Conservation (phyloP, 1,284 basidiomycete species). For the Omphalotus olearius region DNA sequence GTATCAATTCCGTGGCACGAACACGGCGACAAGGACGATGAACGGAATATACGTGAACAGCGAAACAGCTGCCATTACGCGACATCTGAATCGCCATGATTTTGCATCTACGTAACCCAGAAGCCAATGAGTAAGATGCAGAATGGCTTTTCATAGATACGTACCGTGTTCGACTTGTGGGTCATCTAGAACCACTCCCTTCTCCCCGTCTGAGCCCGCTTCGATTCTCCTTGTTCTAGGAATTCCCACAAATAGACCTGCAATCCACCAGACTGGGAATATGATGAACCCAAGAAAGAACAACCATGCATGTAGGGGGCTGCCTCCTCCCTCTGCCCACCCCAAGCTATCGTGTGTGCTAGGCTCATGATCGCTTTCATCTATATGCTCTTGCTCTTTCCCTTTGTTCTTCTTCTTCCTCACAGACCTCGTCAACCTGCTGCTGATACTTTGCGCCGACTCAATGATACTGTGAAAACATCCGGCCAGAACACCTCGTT, state of each 20-base stretch:
- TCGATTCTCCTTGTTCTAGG: conserved; percentile 54
- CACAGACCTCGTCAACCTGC: background rate
- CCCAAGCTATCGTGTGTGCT: conserved; percentile 19
- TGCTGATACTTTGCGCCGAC: background rate
- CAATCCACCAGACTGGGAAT: conserved; percentile 77
- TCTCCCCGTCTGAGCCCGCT: conserved; percentile 57
- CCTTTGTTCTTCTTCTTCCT: conserved; percentile 8
- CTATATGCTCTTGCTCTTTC: conserved; percentile 19
- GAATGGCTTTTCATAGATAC: conserved; percentile 23
- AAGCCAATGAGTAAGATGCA: background rate
- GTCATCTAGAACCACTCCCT: conserved; percentile 69
- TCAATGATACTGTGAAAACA: conserved; percentile 3
- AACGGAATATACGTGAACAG: conserved; percentile 75
- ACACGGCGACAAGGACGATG: conserved; percentile 66
- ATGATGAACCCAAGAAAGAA: conserved; percentile 72
- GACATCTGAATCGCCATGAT: conserved; percentile 69
- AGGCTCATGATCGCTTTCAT: background rate
- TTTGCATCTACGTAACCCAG: conserved; percentile 47
- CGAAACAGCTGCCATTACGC: conserved; percentile 62
- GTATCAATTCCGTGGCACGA: conserved; percentile 31
- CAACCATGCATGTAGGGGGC: conserved; percentile 67
- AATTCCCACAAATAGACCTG: conserved; percentile 48
- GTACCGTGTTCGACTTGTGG: conserved; percentile 72
- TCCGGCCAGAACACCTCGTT: conserved; percentile 17
- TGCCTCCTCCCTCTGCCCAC: conserved; percentile 56